phyloP scores from a whole-genome alignment of 1,284 basidiomycete species.

The Rhodotorula mucilaginosa region DNA sequence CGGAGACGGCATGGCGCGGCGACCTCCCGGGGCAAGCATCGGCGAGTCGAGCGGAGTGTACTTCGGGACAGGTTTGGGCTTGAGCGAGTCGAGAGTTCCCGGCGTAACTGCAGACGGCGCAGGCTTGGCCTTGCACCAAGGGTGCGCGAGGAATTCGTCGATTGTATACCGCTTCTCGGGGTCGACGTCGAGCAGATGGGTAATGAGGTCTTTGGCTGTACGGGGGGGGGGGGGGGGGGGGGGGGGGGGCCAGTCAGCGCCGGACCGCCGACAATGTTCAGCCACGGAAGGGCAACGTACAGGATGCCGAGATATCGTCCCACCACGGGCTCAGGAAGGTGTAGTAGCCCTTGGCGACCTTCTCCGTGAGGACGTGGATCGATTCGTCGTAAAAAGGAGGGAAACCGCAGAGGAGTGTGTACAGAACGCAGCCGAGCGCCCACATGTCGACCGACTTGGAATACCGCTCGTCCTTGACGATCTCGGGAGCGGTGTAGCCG shows the following conservation, averaged over 20 bases:
- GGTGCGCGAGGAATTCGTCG: conserved; percentile 93
- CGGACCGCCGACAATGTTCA: too few species aligned
- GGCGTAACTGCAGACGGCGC: conserved; percentile 57
- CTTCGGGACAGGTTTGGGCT: conserved; percentile 44
- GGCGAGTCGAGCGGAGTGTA: conserved; percentile 82
- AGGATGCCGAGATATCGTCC: conserved; percentile 86
- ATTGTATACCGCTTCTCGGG: conserved; percentile 94
- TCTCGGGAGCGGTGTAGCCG: conserved; percentile 98
- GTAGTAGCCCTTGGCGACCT: conserved; percentile 95
- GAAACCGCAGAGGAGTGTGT: conserved; percentile 85
- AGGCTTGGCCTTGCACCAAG: conserved; percentile 72
- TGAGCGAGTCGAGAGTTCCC: conserved; percentile 57
- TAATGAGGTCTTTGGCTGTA: conserved; percentile 92
- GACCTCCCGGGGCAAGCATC: conserved; percentile 68
- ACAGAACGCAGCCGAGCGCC: conserved; percentile 97
- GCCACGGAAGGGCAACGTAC: conserved; percentile 52
- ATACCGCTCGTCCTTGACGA: conserved; percentile 98
- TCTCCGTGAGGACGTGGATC: conserved; percentile 96
- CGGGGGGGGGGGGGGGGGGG: conserved; percentile 6
- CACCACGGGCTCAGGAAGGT: conserved; percentile 99
- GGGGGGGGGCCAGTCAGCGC: background rate
- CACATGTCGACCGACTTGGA: conserved; percentile 99
- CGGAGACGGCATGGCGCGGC: conserved; percentile 77
- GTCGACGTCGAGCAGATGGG: conserved; percentile 92
- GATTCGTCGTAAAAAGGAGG: conserved; percentile 95